Evolutionary conservation across 1,284 basidiomycete species (phyloP), one percentile per base, ranked within the genome.

Genomic region (Volvariella surrecta): DNA sequence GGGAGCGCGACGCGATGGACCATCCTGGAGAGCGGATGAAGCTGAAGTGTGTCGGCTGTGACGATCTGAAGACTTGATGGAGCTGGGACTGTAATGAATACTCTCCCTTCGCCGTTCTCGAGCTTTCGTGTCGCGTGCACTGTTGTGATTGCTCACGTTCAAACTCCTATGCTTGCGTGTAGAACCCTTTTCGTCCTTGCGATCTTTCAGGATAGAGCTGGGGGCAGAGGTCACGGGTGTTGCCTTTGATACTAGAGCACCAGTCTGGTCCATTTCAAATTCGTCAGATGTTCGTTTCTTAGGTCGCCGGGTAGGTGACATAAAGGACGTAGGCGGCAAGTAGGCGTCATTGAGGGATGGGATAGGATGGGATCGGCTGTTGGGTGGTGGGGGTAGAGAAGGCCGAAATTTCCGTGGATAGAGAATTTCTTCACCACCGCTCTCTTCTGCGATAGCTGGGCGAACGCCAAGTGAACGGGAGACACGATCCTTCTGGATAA

Each of bases 211-310:
- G 37, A 57, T 53, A 11, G 57, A 51, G 17, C 68, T 55, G 38
- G 65, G 47, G 16, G 55, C 48, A 21, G 54, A 54, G 32, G 55
- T 7, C 7, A 35, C n/a, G 15, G 34, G 7, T 6, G 8, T 49
- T 28, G 61, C 70, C 54, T 81, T 83, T 10, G 74, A 71, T 16
- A 79, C 63, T 40, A 85, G 63, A 20, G 63, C 58, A 3, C 82
- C 82, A 4, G 73, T 64, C 40, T 86, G 74, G 55, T 89, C 87
- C 63, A 82, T 65, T 53, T 86, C 84, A 55, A 88, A 88, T 58
- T 89, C 87, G 47, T 87, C 86, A 2, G 86, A 88, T 0, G 82
- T 81, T 20, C 84, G 79, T 55, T 88, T 89, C 64, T 74, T 76
- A 10, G 83, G 73, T 46, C 74, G 77, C 39, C 75, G 71, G 19